These are phyloP conservation scores for Pyrus communis DNA, from an alignment of 306 rosid species.

Conservation along the genomic window DNA sequence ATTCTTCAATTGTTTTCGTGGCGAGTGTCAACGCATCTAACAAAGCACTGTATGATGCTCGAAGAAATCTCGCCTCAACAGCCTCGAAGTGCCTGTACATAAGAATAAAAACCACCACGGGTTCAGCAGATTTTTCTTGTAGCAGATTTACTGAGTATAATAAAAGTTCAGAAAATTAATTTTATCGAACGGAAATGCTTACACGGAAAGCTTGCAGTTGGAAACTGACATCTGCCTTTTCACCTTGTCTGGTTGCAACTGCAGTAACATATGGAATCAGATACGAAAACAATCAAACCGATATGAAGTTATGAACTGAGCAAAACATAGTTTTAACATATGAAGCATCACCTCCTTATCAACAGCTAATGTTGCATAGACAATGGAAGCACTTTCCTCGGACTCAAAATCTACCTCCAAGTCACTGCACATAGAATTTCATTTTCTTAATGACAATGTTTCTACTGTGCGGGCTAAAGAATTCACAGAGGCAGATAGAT, in stretches of 20 bases:
- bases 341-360: constrained; percentile 67
- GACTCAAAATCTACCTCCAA: constrained; percentile 69
- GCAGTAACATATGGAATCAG: constrained; percentile 21
- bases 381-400: constrained; percentile 59
- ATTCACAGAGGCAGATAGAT: neutral
- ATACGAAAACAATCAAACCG: constrained; percentile 2
- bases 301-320: neutral
- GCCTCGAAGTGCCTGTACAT: constrained; percentile 74
- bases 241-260: constrained; percentile 95
- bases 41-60: constrained; percentile 81
- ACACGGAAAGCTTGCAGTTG: constrained; percentile 68
- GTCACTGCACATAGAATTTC: constrained; percentile 46
- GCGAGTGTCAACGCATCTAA: constrained; percentile 70
- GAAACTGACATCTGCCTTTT: constrained; percentile 58
- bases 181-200: constrained; percentile 18
- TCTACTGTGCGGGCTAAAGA: neutral
- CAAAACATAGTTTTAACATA: constrained; percentile 1
- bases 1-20: constrained; percentile 77
- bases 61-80: constrained; percentile 81
- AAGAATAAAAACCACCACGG: neutral
- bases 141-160: neutral
- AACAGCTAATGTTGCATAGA: constrained; percentile 56
- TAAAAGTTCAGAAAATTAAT: neutral
- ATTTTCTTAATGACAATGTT: neutral
- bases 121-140: neutral